Percentiles rank a stretch among this genome's conserved stretches.
Evolutionary conservation across 352 stramenopile species (phyloP).

Genomic region (Pythium insidiosum): DNA sequence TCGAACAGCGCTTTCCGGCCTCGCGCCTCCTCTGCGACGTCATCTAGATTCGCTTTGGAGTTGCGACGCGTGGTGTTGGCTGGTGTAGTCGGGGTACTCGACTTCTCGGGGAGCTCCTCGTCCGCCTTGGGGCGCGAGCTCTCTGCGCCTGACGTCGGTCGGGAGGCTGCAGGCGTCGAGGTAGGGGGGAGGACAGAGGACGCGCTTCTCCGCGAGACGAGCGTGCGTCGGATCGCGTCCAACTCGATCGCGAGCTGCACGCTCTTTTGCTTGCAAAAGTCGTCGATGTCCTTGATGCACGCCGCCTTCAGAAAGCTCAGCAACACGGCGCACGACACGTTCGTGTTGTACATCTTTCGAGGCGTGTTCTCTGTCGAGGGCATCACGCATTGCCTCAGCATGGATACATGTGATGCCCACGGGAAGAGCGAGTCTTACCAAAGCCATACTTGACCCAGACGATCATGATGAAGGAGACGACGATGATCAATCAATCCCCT

Average conservation of each 20-base stretch:
- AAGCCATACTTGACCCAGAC: slow-evolving; percentile 83
- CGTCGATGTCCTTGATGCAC: slow-evolving; percentile 57
- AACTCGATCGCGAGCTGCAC: slow-evolving; percentile 72
- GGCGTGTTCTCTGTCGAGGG: slow-evolving; percentile 30
- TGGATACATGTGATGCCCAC: background rate
- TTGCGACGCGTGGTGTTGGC: background rate
- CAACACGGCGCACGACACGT: slow-evolving; percentile 61
- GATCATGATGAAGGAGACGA: slow-evolving; percentile 25
- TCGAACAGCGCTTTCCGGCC: slow-evolving; percentile 33
- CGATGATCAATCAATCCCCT: background rate
- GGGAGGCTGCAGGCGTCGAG: slow-evolving; percentile 1
- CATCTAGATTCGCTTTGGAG: slow-evolving; percentile 8
- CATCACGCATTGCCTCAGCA: background rate
- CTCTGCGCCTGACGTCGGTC: slow-evolving; percentile 9
- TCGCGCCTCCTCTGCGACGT: slow-evolving; percentile 13
- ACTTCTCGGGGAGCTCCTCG: too few species aligned
- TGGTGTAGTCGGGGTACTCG: background rate
- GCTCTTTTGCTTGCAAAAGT: slow-evolving; percentile 67
- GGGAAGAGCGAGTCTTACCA: slow-evolving; percentile 23
- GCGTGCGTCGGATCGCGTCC: slow-evolving; percentile 36
- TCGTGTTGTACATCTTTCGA: slow-evolving; percentile 70
- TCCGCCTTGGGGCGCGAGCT: too few species aligned
- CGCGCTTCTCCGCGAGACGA: slow-evolving; percentile 12
- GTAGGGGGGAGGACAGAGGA: background rate
- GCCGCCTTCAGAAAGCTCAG: slow-evolving; percentile 62